These are phyloP conservation scores for Schizophyllum amplum DNA, from an alignment of 1,284 basidiomycete genomes.

Conservation along the genomic window DNA sequence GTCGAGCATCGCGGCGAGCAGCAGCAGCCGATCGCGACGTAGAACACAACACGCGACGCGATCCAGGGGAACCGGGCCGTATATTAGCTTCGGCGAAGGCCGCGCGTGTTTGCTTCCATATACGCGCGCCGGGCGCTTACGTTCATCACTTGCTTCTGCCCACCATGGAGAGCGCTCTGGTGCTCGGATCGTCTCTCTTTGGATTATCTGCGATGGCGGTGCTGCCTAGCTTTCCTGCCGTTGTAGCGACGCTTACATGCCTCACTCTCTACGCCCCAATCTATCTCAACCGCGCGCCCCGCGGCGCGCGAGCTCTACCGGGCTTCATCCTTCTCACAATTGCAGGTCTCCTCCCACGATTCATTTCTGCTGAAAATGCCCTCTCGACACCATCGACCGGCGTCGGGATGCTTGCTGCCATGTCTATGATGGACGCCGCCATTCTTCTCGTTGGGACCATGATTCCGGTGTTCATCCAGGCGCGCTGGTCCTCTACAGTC, in stretches of 20 bases:
- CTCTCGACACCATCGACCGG: conserved; percentile 46
- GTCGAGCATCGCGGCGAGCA: neutral
- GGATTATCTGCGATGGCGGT: conserved; percentile 40
- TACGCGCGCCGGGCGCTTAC: neutral
- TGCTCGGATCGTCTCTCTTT: conserved; percentile 19
- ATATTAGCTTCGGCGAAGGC: neutral
- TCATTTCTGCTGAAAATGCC: conserved; percentile 43
- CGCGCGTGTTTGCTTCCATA: neutral
- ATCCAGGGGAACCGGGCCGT: neutral
- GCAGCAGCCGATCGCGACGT: neutral
- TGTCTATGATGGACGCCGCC: conserved; percentile 36
- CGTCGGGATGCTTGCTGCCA: conserved; percentile 31
- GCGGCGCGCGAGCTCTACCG: conserved; percentile 25
- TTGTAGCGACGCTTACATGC: conserved; percentile 36
- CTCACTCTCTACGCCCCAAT: conserved; percentile 44
- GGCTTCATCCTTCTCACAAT: conserved; percentile 36
- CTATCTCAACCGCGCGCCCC: conserved; percentile 26
- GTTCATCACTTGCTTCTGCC: neutral
- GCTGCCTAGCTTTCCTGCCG: conserved; percentile 42
- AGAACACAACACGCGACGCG: neutral
- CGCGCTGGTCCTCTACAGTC: conserved; percentile 24
- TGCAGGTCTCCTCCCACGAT: conserved; percentile 38
- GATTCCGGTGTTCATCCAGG: conserved; percentile 28
- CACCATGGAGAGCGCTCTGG: neutral
- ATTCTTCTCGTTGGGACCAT: conserved; percentile 33